phyloP scores from a whole-genome alignment of 73 alveolate species.

The Symbiodinium natans region DNA sequence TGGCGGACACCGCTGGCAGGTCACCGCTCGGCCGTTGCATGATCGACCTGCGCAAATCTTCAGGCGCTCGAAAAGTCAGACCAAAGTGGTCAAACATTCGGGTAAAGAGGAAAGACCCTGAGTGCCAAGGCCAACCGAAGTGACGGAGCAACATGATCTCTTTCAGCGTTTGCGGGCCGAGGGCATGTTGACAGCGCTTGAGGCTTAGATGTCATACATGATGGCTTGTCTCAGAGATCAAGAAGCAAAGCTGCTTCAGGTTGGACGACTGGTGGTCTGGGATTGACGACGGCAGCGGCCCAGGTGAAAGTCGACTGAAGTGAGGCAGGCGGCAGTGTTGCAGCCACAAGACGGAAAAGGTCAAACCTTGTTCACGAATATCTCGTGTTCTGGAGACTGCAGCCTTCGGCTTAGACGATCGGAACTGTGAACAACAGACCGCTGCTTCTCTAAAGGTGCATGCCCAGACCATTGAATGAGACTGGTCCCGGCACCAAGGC shows the following conservation, averaged over 20 bases:
- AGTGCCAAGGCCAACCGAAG: slow-evolving; percentile 24
- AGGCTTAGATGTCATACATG: neutral
- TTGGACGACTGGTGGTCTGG: slow-evolving; percentile 79
- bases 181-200: slow-evolving; percentile 19
- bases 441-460: no score
- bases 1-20: neutral
- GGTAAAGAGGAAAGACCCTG: neutral
- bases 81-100: no score
- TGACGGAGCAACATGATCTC: slow-evolving; percentile 45
- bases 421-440: no score
- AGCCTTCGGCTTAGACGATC: no score
- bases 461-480: no score
- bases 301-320: neutral
- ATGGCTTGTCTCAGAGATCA: no score
- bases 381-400: neutral
- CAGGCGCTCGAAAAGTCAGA: slow-evolving; percentile 62
- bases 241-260: no score
- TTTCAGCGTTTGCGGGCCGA: slow-evolving; percentile 21
- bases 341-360: neutral
- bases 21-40: slow-evolving; percentile 48
- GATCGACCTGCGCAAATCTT: slow-evolving; percentile 96
- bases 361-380: slow-evolving; percentile 32
- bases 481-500: neutral
- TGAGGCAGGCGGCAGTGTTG: neutral
- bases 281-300: neutral